Conservation (phyloP, 2,329 filamentous ascomycete genomes). For the Biscogniauxia marginata region DNA sequence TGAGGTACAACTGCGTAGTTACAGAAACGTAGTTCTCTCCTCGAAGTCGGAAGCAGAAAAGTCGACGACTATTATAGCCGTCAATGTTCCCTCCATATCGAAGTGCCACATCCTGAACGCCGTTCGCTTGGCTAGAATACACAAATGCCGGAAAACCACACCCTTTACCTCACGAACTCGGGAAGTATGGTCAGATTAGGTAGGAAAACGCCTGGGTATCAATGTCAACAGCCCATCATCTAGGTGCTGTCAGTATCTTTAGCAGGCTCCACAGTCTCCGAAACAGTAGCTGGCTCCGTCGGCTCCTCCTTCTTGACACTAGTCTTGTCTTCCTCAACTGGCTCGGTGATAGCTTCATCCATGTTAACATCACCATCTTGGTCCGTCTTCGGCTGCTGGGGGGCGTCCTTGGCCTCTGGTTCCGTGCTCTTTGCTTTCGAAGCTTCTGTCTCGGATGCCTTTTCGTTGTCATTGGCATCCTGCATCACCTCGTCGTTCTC, state of each 20-base stretch:
- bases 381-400: slow-evolving; percentile 38
- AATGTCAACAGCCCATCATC: background rate
- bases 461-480: slow-evolving; percentile 17
- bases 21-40: too few species aligned
- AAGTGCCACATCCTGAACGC: slow-evolving; percentile 11
- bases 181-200: background rate
- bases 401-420: slow-evolving; percentile 14
- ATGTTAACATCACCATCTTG: slow-evolving; percentile 53
- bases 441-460: slow-evolving; percentile 15
- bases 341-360: slow-evolving; percentile 36
- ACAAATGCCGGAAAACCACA: background rate
- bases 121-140: slow-evolving; percentile 14
- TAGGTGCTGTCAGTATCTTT: slow-evolving; percentile 17
- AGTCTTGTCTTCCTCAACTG: slow-evolving; percentile 40
- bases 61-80: too few species aligned
- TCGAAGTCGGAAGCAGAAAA: too few species aligned
- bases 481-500: slow-evolving; percentile 28
- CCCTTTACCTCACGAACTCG: background rate
- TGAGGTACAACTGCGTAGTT: too few species aligned
- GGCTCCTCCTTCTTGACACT: slow-evolving; percentile 15
- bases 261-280: slow-evolving; percentile 9
- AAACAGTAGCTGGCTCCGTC: slow-evolving; percentile 6
- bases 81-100: background rate
- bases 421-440: slow-evolving; percentile 27
- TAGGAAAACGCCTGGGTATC: slow-evolving; percentile 11